phyloP scores from a whole-genome alignment of 2,329 filamentous ascomycete species.

The Mycosphaerella arachidis region DNA sequence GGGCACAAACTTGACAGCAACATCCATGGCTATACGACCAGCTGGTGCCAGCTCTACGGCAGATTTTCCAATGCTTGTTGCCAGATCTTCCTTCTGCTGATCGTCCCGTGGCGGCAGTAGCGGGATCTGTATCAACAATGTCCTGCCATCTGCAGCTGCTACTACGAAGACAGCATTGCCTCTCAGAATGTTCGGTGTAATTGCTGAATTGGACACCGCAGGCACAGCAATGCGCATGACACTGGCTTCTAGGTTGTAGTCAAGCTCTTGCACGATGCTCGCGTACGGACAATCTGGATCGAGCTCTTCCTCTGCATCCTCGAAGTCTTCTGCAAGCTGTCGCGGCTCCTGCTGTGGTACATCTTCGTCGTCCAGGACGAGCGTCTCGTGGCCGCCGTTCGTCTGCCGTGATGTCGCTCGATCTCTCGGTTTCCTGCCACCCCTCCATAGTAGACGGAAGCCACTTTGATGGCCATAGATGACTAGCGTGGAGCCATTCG shows the following conservation, averaged over 20 bases:
- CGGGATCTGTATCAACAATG: slow-evolving; percentile 53
- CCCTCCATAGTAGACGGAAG: slow-evolving; percentile 57
- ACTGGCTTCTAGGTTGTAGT: slow-evolving; percentile 51
- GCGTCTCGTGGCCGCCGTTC: slow-evolving; percentile 40
- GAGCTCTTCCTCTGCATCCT: slow-evolving; percentile 54
- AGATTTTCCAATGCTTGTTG: slow-evolving; percentile 6
- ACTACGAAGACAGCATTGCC: slow-evolving; percentile 47
- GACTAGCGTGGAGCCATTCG: slow-evolving; percentile 59
- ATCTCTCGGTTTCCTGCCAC: slow-evolving; percentile 40
- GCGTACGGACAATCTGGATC: slow-evolving; percentile 54
- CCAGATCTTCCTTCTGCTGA: slow-evolving; percentile 20
- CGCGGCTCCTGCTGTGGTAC: slow-evolving; percentile 27
- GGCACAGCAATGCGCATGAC: slow-evolving; percentile 53
- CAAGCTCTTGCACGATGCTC: slow-evolving; percentile 50
- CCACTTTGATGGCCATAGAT: slow-evolving; percentile 57
- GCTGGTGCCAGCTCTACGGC: slow-evolving; percentile 8
- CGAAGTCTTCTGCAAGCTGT: slow-evolving; percentile 40
- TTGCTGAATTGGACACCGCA: slow-evolving; percentile 26
- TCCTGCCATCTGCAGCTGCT: slow-evolving; percentile 54
- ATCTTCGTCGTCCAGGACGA: slow-evolving; percentile 56
- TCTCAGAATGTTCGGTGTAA: slow-evolving; percentile 23
- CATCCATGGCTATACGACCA: slow-evolving; percentile 5
- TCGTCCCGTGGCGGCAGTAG: slow-evolving; percentile 44
- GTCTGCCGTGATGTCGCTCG: slow-evolving; percentile 2
- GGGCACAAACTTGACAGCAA: slow-evolving; percentile 18